phyloP scores from a whole-genome alignment of 202 grass and related monocot genomes.

The Dendrocalamus latiflorus region DNA sequence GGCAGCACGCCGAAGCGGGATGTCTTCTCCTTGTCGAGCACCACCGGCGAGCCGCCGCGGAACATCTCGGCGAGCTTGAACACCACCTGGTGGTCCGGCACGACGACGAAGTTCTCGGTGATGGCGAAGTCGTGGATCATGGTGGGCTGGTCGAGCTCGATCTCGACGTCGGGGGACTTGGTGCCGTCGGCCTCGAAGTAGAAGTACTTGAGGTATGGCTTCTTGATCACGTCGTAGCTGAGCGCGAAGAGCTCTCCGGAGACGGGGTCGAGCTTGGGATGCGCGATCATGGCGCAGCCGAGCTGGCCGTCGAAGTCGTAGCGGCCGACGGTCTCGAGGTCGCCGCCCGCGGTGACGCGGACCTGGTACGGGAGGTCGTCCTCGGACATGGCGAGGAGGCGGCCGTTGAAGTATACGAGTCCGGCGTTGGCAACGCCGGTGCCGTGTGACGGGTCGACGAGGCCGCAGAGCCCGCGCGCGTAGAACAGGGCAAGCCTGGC shows the following conservation, averaged over 20 bases:
- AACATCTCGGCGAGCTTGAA: constrained; percentile 77
- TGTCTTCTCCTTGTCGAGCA: constrained; percentile 57
- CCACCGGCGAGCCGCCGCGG: constrained; percentile 64
- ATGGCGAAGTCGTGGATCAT: constrained; percentile 96
- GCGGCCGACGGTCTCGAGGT: constrained; percentile 48
- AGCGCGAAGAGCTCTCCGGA: constrained; percentile 72
- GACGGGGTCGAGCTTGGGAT: constrained; percentile 67
- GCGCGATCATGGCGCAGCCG: constrained; percentile 63
- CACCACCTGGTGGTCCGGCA: constrained; percentile 82
- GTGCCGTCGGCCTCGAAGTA: constrained; percentile 50
- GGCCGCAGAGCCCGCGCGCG: constrained; percentile 42
- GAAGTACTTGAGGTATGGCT: constrained; percentile 75
- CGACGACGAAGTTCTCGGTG: constrained; percentile 65
- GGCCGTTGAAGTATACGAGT: constrained; percentile 61
- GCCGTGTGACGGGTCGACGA: constrained; percentile 54
- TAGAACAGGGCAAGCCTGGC: constrained; percentile 62
- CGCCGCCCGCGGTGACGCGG: constrained; percentile 38
- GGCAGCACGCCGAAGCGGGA: constrained; percentile 69
- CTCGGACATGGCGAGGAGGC: constrained; percentile 92
- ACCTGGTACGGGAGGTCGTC: constrained; percentile 88
- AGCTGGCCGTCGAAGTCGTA: constrained; percentile 83
- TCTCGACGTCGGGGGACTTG: constrained; percentile 68
- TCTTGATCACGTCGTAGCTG: constrained; percentile 74
- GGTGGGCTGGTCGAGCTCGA: constrained; percentile 65
- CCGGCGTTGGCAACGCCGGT: constrained; percentile 88